Percentiles rank a stretch among this genome's conserved stretches.
These are phyloP conservation scores for Microsporum canis DNA, from an alignment of 2,329 filamentous ascomycete genomes.

Conservation along the genomic window DNA sequence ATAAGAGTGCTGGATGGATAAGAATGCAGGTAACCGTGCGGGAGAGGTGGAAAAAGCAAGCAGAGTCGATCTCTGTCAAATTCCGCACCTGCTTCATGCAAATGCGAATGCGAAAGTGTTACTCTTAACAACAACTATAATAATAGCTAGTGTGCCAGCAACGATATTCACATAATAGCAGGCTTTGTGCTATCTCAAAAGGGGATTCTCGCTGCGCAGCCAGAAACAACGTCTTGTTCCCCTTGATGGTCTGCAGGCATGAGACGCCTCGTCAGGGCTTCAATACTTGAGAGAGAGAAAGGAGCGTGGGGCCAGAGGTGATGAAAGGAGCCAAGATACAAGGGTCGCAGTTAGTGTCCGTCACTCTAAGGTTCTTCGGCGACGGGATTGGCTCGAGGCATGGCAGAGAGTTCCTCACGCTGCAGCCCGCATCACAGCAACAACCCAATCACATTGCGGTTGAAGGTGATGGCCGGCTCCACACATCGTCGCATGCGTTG, in stretches of 20 bases:
- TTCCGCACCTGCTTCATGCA: background rate
- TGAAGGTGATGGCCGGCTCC: constrained; percentile 2
- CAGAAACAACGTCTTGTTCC: background rate
- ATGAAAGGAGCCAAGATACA: constrained; percentile 4
- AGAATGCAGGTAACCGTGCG: background rate
- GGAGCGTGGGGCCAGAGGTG: constrained; percentile 3
- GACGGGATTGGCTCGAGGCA: constrained; percentile 2
- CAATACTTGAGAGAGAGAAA: background rate
- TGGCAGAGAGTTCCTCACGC: constrained; percentile 4
- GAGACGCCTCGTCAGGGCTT: constrained; percentile 1
- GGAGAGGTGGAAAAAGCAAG: background rate
- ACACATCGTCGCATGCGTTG: background rate
- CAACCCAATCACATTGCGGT: constrained; percentile 1
- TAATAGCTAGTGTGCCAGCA: background rate
- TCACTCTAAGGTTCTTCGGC: background rate
- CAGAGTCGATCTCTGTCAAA: background rate
- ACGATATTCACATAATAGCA: background rate
- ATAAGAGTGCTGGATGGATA: background rate
- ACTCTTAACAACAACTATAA: background rate
- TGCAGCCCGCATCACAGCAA: constrained; percentile 4
- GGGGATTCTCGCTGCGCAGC: background rate
- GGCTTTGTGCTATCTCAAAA: background rate
- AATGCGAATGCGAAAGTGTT: background rate
- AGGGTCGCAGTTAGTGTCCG: constrained; percentile 4
- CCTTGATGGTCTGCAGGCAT: background rate